phyloP scores from a whole-genome alignment of 2,329 filamentous ascomycete species.

The Xylariales sp. region DNA sequence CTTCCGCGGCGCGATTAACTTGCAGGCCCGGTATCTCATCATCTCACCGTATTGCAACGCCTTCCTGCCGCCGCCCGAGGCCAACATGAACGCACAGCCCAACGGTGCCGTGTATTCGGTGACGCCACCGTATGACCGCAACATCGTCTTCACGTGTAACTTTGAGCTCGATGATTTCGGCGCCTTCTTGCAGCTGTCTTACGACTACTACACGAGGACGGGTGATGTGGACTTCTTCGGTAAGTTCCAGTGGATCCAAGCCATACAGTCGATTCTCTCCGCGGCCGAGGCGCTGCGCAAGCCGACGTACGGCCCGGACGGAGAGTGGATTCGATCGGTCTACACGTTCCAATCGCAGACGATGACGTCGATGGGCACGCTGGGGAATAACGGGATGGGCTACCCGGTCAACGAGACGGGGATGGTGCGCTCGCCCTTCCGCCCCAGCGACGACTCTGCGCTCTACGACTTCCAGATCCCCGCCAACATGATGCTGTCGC shows the following conservation, averaged over 20 bases:
- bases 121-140: slow-evolving; percentile 73
- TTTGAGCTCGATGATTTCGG: slow-evolving; percentile 94
- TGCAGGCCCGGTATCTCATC: slow-evolving; percentile 75
- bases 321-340: slow-evolving; percentile 45
- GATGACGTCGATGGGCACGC: slow-evolving; percentile 80
- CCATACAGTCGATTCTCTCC: slow-evolving; percentile 75
- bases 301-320: slow-evolving; percentile 65
- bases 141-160: slow-evolving; percentile 91
- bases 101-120: slow-evolving; percentile 69
- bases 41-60: slow-evolving; percentile 86
- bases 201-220: slow-evolving; percentile 82
- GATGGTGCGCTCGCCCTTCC: slow-evolving; percentile 86
- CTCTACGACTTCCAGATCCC: slow-evolving; percentile 90
- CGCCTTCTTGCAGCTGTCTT: slow-evolving; percentile 83
- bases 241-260: slow-evolving; percentile 76
- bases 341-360: slow-evolving; percentile 85
- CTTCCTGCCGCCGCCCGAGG: slow-evolving; percentile 86
- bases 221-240: slow-evolving; percentile 79
- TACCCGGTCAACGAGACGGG: slow-evolving; percentile 85
- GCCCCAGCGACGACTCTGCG: slow-evolving; percentile 89
- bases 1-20: slow-evolving; percentile 77
- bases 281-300: slow-evolving; percentile 77
- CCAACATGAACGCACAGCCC: slow-evolving; percentile 68
- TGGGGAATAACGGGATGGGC: slow-evolving; percentile 79
- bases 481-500: slow-evolving; percentile 85